These are phyloP conservation scores for Eucalyptus leucophloia DNA, from an alignment of 345 rosid genomes.

Conservation along the genomic window DNA sequence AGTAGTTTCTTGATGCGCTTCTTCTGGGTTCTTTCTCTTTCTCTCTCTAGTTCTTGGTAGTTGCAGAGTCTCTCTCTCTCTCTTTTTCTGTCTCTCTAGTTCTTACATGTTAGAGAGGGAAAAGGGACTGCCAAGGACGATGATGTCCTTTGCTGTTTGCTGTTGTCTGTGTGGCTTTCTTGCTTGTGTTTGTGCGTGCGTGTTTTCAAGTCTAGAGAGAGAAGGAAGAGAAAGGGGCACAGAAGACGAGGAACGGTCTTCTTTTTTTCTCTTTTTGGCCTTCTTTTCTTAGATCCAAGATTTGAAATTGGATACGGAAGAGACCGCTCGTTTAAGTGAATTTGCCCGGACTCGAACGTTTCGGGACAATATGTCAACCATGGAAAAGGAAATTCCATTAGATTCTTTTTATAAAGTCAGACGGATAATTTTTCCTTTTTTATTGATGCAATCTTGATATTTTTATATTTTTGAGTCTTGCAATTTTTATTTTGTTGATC, in stretches of 20 bases:
- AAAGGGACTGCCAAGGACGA: neutral
- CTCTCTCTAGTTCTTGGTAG: neutral
- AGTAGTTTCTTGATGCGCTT: neutral
- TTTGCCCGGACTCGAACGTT: neutral
- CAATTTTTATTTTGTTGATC: neutral
- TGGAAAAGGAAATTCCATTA: neutral
- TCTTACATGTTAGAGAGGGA: neutral
- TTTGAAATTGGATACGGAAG: neutral
- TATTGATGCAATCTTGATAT: neutral
- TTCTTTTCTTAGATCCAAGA: neutral
- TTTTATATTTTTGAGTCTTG: accelerated
- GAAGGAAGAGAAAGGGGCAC: constrained; percentile 7
- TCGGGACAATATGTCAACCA: neutral
- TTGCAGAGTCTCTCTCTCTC: neutral
- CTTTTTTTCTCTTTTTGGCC: neutral
- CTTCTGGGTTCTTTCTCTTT: neutral
- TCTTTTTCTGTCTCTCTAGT: neutral
- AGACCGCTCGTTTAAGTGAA: neutral
- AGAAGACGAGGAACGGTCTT: constrained; percentile 61
- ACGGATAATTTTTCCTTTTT: neutral
- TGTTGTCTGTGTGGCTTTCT: neutral
- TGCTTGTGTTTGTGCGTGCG: neutral
- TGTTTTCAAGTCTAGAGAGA: neutral
- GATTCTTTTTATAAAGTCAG: neutral
- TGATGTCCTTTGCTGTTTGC: neutral